phyloP scores from a whole-genome alignment of 164 flowering plant species.

The Magnolia kwangsiensis region DNA sequence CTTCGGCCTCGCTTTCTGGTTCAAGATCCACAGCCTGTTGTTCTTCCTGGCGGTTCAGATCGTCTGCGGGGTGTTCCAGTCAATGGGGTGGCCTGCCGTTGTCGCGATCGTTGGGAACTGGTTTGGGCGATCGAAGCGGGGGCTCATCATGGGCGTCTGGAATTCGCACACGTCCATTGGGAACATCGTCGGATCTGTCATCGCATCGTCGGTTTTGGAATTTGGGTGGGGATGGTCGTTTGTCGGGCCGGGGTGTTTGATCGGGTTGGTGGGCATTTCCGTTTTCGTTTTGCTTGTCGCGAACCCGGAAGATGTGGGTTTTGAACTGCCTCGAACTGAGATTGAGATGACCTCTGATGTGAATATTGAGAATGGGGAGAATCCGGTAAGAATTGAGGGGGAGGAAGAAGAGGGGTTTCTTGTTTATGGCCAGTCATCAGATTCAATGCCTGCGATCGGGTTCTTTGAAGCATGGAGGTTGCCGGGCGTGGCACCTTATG shows the following conservation, averaged over 20 bases:
- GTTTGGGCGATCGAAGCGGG: slow-evolving; percentile 85
- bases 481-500: slow-evolving; percentile 87
- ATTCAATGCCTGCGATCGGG: slow-evolving; percentile 53
- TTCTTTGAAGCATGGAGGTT: slow-evolving; percentile 92
- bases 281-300: slow-evolving; percentile 71
- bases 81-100: slow-evolving; percentile 95
- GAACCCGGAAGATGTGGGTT: slow-evolving; percentile 61
- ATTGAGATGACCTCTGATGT: slow-evolving; percentile 45
- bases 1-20: slow-evolving; percentile 82
- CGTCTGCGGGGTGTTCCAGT: slow-evolving; percentile 79
- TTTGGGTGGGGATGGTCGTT: slow-evolving; percentile 99
- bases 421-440: slow-evolving; percentile 11
- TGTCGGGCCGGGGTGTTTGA: slow-evolving; percentile 64
- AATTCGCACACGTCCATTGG: slow-evolving; percentile 87
- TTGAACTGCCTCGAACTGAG: slow-evolving; percentile 40
- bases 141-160: slow-evolving; percentile 96
- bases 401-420: slow-evolving; percentile 50
- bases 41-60: slow-evolving; percentile 64
- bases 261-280: slow-evolving; percentile 49
- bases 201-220: slow-evolving; percentile 74
- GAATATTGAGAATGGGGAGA: slow-evolving; percentile 11
- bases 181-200: slow-evolving; percentile 72
- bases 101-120: slow-evolving; percentile 91
- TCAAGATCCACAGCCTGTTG: slow-evolving; percentile 50
- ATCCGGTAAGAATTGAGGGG: slow-evolving; percentile 27